Evolutionary conservation across 495 filamentous ascomycete genomes (phyloP).

Genomic region (Rhizodiscina lignyota): DNA sequence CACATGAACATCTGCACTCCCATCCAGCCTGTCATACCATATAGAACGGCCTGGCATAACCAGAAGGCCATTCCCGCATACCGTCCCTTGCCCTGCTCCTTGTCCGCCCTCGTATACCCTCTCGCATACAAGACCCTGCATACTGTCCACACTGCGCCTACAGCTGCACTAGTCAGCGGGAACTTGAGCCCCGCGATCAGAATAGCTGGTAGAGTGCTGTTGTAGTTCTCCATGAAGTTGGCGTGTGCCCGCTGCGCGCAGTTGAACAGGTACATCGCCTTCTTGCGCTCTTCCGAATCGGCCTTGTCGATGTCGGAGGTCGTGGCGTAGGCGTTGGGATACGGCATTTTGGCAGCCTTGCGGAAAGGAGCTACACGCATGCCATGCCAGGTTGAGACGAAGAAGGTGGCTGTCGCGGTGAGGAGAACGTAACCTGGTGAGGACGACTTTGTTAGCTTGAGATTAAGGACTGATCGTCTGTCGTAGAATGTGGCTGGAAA

Average conservation of each 20-base stretch:
- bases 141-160: slow-evolving; percentile 18
- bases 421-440: slow-evolving; percentile 19
- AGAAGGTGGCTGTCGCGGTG: slow-evolving; percentile 16
- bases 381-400: slow-evolving; percentile 19
- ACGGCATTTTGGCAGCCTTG: slow-evolving; percentile 20
- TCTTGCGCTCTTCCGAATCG: slow-evolving; percentile 8
- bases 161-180: slow-evolving; percentile 11
- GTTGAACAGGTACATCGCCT: slow-evolving; percentile 24
- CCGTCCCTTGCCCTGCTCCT: slow-evolving; percentile 14
- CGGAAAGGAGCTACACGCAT: slow-evolving; percentile 18
- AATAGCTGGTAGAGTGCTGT: slow-evolving; percentile 11
- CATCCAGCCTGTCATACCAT: not conserved
- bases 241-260: slow-evolving; percentile 25
- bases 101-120: slow-evolving; percentile 20
- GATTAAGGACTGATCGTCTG: not conserved
- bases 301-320: slow-evolving; percentile 14
- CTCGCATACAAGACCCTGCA: slow-evolving; percentile 18
- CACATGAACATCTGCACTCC: not conserved
- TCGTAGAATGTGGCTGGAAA: not conserved
- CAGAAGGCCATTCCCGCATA: not conserved
- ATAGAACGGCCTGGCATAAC: not conserved
- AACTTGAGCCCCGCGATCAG: slow-evolving; percentile 21
- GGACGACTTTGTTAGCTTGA: not conserved
- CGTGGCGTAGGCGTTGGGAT: slow-evolving; percentile 19
- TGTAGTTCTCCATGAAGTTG: slow-evolving; percentile 25